phyloP scores from a whole-genome alignment of 2,329 filamentous ascomycete species.

The Aspergillus phoenicis region DNA sequence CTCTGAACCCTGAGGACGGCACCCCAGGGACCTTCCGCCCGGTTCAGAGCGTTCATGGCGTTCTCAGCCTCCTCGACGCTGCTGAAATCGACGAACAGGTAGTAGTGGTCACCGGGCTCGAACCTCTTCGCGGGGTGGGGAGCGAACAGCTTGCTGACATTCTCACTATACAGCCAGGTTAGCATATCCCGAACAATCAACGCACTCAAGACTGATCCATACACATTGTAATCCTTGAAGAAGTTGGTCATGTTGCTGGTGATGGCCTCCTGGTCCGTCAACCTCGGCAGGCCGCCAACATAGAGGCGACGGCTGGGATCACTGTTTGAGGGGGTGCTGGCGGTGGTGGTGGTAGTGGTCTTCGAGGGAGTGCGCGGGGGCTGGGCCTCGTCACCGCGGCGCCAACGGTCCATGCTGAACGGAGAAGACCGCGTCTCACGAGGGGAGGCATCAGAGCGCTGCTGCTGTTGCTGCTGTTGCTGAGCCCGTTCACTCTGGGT shows the following conservation, averaged over 20 bases:
- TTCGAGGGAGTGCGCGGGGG: constrained; percentile 23
- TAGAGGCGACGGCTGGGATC: constrained; percentile 49
- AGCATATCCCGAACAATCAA: constrained; percentile 8
- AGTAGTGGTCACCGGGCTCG: constrained; percentile 61
- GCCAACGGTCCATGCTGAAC: constrained; percentile 47
- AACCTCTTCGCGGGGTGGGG: constrained; percentile 58
- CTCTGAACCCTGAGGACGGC: constrained; percentile 42
- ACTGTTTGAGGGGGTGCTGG: constrained; percentile 22
- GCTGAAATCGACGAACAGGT: constrained; percentile 67
- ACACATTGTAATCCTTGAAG: constrained; percentile 50
- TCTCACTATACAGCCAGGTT: constrained; percentile 35
- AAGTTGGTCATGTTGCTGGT: constrained; percentile 47
- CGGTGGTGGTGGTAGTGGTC: not conserved
- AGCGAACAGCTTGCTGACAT: constrained; percentile 58
- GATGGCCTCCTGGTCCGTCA: constrained; percentile 46
- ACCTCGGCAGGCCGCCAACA: constrained; percentile 50
- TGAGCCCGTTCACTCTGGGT: constrained; percentile 35
- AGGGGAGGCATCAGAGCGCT: constrained; percentile 22
- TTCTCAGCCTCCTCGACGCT: constrained; percentile 56
- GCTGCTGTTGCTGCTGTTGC: constrained; percentile 20
- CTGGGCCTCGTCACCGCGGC: constrained; percentile 44
- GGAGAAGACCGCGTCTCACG: constrained; percentile 25
- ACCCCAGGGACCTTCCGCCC: constrained; percentile 45
- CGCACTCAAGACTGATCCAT: constrained; percentile 20
- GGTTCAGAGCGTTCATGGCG: constrained; percentile 52